Evolutionary conservation across 1,284 basidiomycete genomes (phyloP).

Genomic region (Fomitiporia mediterranea): DNA sequence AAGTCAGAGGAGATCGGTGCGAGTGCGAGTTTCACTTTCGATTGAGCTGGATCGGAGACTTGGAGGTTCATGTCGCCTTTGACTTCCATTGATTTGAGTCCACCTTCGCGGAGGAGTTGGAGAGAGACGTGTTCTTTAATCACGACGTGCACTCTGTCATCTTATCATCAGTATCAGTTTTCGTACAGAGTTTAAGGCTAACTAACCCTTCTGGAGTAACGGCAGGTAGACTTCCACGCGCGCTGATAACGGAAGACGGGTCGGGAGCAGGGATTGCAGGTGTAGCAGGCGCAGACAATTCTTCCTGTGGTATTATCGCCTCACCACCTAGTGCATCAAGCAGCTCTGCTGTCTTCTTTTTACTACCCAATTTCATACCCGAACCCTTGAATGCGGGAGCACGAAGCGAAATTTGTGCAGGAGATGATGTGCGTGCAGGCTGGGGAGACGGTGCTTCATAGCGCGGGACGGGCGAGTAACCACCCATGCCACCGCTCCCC

Average conservation of each 20-base stretch:
- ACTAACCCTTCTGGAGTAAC: constrained; percentile 74
- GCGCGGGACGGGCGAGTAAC: constrained; percentile 64
- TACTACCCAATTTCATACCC: constrained; percentile 97
- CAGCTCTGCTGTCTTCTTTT: constrained; percentile 86
- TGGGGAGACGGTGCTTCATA: constrained; percentile 58
- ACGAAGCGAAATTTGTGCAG: constrained; percentile 48
- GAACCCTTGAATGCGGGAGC: constrained; percentile 87
- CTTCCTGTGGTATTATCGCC: constrained; percentile 49
- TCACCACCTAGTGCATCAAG: constrained; percentile 86
- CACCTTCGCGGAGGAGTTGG: constrained; percentile 85
- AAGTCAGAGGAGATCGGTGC: constrained; percentile 59
- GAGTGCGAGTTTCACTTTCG: constrained; percentile 75
- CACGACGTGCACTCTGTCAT: constrained; percentile 73
- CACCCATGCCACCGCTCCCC: constrained; percentile 43
- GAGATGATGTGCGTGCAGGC: constrained; percentile 44
- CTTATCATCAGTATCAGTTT: not conserved
- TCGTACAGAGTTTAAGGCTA: not conserved
- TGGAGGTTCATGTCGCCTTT: constrained; percentile 93
- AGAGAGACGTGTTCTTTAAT: constrained; percentile 84
- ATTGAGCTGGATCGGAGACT: constrained; percentile 73
- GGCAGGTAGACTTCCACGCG: constrained; percentile 64
- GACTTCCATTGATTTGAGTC: constrained; percentile 84
- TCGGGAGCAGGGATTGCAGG: constrained; percentile 48
- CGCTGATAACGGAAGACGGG: constrained; percentile 35
- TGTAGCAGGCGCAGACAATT: constrained; percentile 53